Evolutionary conservation across 306 rosid genomes (phyloP).

Genomic region (Quillaja saponaria): DNA sequence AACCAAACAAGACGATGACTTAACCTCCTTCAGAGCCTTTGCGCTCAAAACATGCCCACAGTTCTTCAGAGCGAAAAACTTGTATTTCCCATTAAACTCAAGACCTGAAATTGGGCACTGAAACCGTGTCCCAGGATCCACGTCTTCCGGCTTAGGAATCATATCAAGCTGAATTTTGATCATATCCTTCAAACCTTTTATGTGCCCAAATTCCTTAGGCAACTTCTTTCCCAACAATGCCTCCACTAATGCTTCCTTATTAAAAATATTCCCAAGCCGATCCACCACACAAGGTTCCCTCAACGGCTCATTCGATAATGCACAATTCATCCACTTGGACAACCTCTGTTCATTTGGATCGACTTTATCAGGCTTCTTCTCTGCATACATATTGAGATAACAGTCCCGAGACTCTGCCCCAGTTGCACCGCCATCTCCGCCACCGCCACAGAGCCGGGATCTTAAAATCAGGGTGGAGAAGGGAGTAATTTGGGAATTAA

Average conservation of each 20-base stretch:
- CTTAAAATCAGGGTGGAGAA: slow-evolving; percentile 66
- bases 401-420: slow-evolving; percentile 98
- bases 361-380: slow-evolving; percentile 84
- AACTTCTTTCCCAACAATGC: slow-evolving; percentile 81
- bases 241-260: slow-evolving; percentile 78
- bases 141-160: slow-evolving; percentile 45
- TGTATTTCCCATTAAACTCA: slow-evolving; percentile 83
- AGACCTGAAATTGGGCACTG: slow-evolving; percentile 85
- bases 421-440: slow-evolving; percentile 94
- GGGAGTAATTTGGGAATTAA: slow-evolving; percentile 38
- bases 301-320: slow-evolving; percentile 78
- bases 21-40: slow-evolving; percentile 85
- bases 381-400: slow-evolving; percentile 90
- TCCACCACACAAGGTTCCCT: slow-evolving; percentile 88
- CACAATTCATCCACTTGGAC: slow-evolving; percentile 81
- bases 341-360: slow-evolving; percentile 89
- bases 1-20: slow-evolving; percentile 65
- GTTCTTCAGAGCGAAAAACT: slow-evolving; percentile 64
- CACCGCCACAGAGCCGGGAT: slow-evolving; percentile 66
- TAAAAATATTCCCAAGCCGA: slow-evolving; percentile 76
- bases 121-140: slow-evolving; percentile 39
- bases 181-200: slow-evolving; percentile 92
- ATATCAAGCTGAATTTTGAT: slow-evolving; percentile 45
- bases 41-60: slow-evolving; percentile 96
- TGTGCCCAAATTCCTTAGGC: slow-evolving; percentile 83